Conservation (phyloP, 257 asterid genomes). For the Solanum microdontum region DNA sequence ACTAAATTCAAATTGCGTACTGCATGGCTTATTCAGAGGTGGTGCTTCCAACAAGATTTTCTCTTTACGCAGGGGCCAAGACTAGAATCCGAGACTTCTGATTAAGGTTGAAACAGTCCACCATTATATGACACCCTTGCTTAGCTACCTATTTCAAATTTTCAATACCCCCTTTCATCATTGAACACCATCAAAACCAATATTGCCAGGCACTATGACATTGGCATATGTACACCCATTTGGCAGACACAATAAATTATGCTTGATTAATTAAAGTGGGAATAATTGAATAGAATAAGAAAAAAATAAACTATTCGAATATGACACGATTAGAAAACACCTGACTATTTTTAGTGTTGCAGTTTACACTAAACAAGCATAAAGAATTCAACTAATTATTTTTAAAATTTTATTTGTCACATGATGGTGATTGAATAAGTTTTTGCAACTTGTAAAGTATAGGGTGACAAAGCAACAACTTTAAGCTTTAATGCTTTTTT, state of each 20-base stretch:
- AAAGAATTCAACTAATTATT: background rate
- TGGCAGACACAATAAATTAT: conserved; percentile 20
- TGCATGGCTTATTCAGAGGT: too few species aligned
- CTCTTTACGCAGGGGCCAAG: rapidly evolving
- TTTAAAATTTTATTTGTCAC: background rate
- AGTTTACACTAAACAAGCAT: background rate
- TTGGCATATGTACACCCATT: conserved; percentile 23
- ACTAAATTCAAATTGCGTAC: too few species aligned
- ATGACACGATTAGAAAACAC: background rate
- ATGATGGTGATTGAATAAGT: background rate
- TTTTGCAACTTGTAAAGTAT: background rate
- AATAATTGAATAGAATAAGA: background rate
- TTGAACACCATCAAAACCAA: background rate
- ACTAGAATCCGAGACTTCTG: too few species aligned
- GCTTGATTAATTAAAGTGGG: background rate
- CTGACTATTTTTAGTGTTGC: background rate
- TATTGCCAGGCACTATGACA: conserved; percentile 8
- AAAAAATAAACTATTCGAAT: background rate
- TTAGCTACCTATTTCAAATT: background rate
- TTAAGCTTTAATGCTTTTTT: background rate
- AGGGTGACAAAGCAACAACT: conserved; percentile 8
- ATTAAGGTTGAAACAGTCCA: background rate
- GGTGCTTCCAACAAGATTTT: background rate
- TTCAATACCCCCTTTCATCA: background rate
- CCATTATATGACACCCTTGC: background rate